phyloP scores from a whole-genome alignment of 2,329 filamentous ascomycete genomes.

The Aspergillus fischeri region DNA sequence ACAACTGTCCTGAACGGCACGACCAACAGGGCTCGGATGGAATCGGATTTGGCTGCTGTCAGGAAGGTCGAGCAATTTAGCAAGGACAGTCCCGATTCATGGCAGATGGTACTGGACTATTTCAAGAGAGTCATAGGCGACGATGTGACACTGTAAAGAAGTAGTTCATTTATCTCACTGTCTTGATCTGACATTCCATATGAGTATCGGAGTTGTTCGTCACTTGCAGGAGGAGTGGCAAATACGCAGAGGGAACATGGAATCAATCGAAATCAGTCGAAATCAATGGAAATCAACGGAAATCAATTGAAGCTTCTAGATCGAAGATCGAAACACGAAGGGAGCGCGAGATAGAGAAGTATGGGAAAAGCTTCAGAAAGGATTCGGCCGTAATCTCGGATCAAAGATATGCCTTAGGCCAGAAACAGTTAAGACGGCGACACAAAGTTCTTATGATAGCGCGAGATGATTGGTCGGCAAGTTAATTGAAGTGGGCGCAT shows the following conservation, averaged over 20 bases:
- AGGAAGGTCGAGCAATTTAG: slow-evolving; percentile 41
- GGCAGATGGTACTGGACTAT: slow-evolving; percentile 44
- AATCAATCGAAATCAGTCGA: neutral
- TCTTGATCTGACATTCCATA: too few relatives aligned
- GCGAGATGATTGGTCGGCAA: neutral
- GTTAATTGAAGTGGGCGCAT: neutral
- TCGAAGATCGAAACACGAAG: neutral
- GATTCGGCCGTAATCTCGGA: neutral
- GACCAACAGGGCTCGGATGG: slow-evolving; percentile 50
- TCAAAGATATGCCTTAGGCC: neutral
- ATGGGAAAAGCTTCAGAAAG: neutral
- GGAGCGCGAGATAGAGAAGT: neutral
- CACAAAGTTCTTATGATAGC: neutral
- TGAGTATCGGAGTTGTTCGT: neutral
- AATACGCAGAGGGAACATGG: neutral
- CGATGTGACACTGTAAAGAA: slow-evolving; percentile 3
- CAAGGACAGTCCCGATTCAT: slow-evolving; percentile 44
- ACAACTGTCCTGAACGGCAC: slow-evolving; percentile 55
- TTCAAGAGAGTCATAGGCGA: slow-evolving; percentile 47
- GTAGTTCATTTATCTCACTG: neutral
- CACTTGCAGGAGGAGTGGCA: neutral
- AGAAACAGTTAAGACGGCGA: neutral
- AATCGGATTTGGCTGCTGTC: slow-evolving; percentile 47
- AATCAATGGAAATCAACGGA: neutral
- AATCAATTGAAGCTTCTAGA: neutral